Evolutionary conservation across 768 basidiomycete species (phyloP), one percentile per base, ranked within the genome.

Genomic region (Calvatia gigantea): DNA sequence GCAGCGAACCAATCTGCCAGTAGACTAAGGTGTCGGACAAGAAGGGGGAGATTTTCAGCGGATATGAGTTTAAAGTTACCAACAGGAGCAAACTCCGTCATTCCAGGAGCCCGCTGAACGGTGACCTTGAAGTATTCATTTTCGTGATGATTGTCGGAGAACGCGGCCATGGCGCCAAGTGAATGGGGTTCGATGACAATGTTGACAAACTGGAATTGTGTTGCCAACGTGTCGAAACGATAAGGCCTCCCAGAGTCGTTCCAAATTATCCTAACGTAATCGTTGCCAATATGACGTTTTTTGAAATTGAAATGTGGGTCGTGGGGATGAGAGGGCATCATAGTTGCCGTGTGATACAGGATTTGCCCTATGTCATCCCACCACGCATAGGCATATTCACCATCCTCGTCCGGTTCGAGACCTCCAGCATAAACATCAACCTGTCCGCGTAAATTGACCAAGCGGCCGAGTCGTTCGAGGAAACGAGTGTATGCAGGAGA

Each of bases 351-450:
- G 70, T 98, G 97, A 68, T 91, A 99, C 51, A 98, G 79, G 58
- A 97, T 84, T 67, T 98, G 95, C 3, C 89, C 86, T 47, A 98
- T 94, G 64, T 98, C 94, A 68, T 98, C 94, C 92, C 95, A 97
- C 95, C 96, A 99, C 0, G 95, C 94, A 66, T 98, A 98, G 0
- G 96, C 92, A 65, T 95, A 97, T 69, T 94, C 90, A 12, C 97
- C 97, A 64, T 99, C 94, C 63, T 89, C 84, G 58, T 94, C 91
- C 6, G 92, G 85, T 65, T 94, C 88, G 23, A 98, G 78, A 3
- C 94, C 92, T 6, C 95, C 97, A 2, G 90, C 89, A 68, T 95
- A 97, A 15, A 98, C 85, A 65, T 96, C 94, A 8, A 88, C 79
- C 68, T 96, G 94, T 8, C 91, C 93, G 15, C 92, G 85, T 17